Base-by-base conservation (phyloP, 106 monocot species). In the Alisma plantagoaquatica region DNA sequence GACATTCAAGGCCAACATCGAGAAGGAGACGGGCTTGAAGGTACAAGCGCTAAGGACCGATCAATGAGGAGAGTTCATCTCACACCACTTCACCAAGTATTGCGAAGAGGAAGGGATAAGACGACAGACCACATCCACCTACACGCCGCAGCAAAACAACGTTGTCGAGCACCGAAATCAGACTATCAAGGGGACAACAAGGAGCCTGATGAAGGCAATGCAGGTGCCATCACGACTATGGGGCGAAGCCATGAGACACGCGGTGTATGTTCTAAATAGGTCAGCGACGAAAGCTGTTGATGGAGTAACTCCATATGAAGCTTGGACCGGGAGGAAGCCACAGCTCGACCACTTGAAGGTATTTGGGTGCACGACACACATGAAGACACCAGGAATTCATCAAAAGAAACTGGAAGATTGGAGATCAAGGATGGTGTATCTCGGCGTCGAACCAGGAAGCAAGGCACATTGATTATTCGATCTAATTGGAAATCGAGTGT, bases 71-170 rank as follows among this genome's bases (percentile, higher is more conserved):
- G 51, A 12, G 23, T 51, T 51, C 10, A 22, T 3, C 17, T 51
- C 10, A 27, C 28, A 27, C n/a, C n/a, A n/a, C n/a, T n/a, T n/a
- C n/a, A n/a, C n/a, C n/a, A n/a, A n/a, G n/a, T n/a, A n/a, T n/a
- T n/a, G n/a, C n/a, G n/a, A 51, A 9, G 23, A 17, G 10, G 3
- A 25, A 12, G 23, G 51, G 3, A 51, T 51, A 10, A 51, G 28
- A 21, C 17, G 19, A 10, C 19, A 51, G n/a, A 22, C 23, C 8
- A 51, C 51, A 10, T 2, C 51, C 28, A 3, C 23, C 17, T 51
- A 51, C 23, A 17, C 51, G 3, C 23, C 21, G 24, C 51, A 51
- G 19, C 51, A 51, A 17, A 51, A 51, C 23, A 21, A 21, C 49
- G 19, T 51, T 10, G 51, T 51, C 23, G 51, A 51, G 23, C 17